phyloP scores from a whole-genome alignment of 805 yeast genomes.

The Metschnikowia borealis region DNA sequence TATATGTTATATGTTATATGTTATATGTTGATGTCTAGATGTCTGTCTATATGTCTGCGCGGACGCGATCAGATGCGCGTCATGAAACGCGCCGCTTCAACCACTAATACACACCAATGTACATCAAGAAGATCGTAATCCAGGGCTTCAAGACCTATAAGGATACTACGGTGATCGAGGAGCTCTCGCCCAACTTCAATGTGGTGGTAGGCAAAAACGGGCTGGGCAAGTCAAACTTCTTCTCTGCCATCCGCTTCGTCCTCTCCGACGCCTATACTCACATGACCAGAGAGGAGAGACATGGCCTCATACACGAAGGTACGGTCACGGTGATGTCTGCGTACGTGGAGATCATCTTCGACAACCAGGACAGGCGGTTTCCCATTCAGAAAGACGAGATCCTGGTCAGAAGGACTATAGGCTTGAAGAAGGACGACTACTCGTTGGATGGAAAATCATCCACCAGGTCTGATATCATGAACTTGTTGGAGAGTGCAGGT shows the following conservation, averaged over 20 bases:
- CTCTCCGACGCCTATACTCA: constrained; percentile 85
- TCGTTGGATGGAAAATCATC: constrained; percentile 77
- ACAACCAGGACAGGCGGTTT: constrained; percentile 72
- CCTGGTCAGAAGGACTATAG: constrained; percentile 80
- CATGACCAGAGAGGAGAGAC: constrained; percentile 80
- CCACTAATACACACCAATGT: constrained; percentile 22
- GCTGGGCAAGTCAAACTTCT: constrained; percentile 94
- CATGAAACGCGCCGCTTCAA: background rate
- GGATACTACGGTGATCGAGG: constrained; percentile 72
- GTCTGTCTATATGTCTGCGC: background rate
- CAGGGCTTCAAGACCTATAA: constrained; percentile 94
- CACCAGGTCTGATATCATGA: constrained; percentile 75
- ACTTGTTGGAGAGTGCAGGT: constrained; percentile 85
- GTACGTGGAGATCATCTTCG: constrained; percentile 84
- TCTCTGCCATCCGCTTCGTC: constrained; percentile 91
- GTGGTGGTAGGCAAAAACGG: constrained; percentile 88
- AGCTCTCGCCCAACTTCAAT: constrained; percentile 76
- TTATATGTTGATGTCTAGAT: no score
- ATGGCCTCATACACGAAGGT: constrained; percentile 85
- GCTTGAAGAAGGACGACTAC: constrained; percentile 89
- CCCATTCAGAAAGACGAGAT: constrained; percentile 68
- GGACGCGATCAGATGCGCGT: constrained; percentile 4
- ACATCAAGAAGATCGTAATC: constrained; percentile 56
- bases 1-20: no score
- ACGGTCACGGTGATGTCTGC: constrained; percentile 89